Evolutionary conservation across 2,329 filamentous ascomycete genomes (phyloP), one percentile per base, ranked within the genome.

Genomic region (Byssoonygena ceratinophila): DNA sequence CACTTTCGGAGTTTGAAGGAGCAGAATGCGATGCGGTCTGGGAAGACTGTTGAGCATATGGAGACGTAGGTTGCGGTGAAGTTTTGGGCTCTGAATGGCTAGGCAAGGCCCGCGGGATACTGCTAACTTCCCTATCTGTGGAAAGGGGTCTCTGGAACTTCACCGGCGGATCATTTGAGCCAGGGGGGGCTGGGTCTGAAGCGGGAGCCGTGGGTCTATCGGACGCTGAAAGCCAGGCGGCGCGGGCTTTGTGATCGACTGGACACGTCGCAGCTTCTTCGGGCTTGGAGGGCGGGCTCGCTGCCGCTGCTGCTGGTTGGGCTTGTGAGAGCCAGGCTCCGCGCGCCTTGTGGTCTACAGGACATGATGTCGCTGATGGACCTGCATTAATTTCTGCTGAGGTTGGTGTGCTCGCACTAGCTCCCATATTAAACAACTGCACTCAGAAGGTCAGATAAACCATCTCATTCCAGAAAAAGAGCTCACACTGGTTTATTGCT

Each of bases 261-360:
- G 92, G 92, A 64, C 92, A 97, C 53, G 75, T 76, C 31, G 68
- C 68, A 29, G 63, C 62, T 32, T 36, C 39, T 4, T 51, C 40
- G 6, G 14, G 8, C 2, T 36, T 23, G 18, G 59, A 57, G 29
- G 29, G n/a, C 46, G 63, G 59, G n/a, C n/a, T n/a, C n/a, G n/a
- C n/a, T n/a, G n/a, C n/a, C n/a, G 27, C 9, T 29, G 27, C 27
- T 58, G 57, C 68, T 59, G 62, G 70, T 47, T 60, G 66, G 55
- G 83, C 81, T 64, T 87, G 81, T 53, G 78, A 75, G 34, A 97
- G 78, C 91, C 91, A 98, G 61, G 84, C 81, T 62, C 89, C 85
- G 62, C 92, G 84, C 49, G 88, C 85, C 63, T 87, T 86, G 71
- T 90, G 85, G 71, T 97, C 90, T 63, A 97, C 88, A 4, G 92